A percentile compares a stretch with the other conserved stretches of the same genome.
Conservation (phyloP, 208 protist species). For the Wallacemonas rigidus region DNA sequence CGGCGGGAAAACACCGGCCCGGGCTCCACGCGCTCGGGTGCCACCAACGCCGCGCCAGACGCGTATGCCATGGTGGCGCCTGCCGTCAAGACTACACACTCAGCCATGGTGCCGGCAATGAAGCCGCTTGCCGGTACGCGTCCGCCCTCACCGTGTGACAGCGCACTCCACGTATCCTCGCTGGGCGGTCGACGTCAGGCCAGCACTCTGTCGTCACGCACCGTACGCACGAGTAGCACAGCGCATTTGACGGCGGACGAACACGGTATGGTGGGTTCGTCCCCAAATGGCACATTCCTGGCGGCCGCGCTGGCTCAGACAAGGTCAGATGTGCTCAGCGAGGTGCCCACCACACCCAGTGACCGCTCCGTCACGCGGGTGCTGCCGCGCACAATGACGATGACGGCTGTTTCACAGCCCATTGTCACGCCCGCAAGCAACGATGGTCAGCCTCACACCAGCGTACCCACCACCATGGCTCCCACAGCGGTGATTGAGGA, state of each 20-base stretch:
- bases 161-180: not conserved
- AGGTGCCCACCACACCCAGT: not conserved
- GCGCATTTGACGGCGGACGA: not conserved
- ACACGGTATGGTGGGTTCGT: not conserved
- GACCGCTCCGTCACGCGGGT: not conserved
- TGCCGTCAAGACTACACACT: not conserved
- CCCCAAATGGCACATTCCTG: not conserved
- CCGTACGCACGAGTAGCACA: not conserved
- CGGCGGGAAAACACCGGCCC: not conserved
- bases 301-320: not conserved
- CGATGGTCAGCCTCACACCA: not conserved
- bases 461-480: not conserved
- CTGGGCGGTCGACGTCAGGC: not conserved
- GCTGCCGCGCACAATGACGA: not conserved
- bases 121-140: not conserved
- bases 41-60: no score
- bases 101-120: not conserved
- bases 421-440: not conserved
- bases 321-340: not conserved
- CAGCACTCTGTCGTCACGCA: not conserved
- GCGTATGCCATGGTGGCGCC: no score
- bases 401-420: not conserved
- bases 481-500: no score
- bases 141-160: not conserved
- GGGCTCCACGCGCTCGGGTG: no score